phyloP scores from a whole-genome alignment of 2,329 filamentous ascomycete species.

The Lojkania enalia region DNA sequence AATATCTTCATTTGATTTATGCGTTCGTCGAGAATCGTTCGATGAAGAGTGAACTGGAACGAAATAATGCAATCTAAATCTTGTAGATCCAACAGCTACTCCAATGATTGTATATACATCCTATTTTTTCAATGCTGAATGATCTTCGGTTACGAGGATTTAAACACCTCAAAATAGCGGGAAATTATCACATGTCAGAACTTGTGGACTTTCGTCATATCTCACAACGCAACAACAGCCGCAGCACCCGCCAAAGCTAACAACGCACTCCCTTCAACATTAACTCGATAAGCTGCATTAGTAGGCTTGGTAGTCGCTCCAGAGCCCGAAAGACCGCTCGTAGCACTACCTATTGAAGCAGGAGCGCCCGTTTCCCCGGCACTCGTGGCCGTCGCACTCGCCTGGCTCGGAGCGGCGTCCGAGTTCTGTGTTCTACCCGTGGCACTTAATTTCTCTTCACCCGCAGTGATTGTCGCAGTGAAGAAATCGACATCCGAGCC shows the following conservation, averaged over 20 bases:
- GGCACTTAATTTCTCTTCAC: slow-evolving; percentile 9
- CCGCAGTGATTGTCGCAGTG: slow-evolving; percentile 8
- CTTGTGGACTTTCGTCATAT: no score
- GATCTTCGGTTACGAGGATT: no score
- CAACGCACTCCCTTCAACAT: slow-evolving; percentile 14
- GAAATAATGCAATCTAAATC: no score
- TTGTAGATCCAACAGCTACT: no score
- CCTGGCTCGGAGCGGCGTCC: neutral
- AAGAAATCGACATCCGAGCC: slow-evolving; percentile 1
- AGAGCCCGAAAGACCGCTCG: no score
- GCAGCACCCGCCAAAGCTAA: slow-evolving; percentile 22
- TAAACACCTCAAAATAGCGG: no score
- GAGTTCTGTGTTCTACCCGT: neutral
- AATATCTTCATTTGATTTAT: no score
- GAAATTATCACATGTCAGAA: no score
- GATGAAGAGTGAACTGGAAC: no score
- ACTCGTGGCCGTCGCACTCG: neutral
- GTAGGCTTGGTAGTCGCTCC: slow-evolving; percentile 3
- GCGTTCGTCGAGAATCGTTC: no score
- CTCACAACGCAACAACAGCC: slow-evolving; percentile 23
- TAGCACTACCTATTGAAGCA: slow-evolving; percentile 7
- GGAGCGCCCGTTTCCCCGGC: slow-evolving; percentile 19
- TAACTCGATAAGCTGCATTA: slow-evolving; percentile 8
- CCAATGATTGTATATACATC: no score
- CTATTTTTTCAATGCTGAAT: no score